A percentile compares a stretch with the other conserved stretches of the same genome.
phyloP scores from a whole-genome alignment of 2,329 filamentous ascomycete genomes.

The Phaeosphaeriaceae sp. region DNA sequence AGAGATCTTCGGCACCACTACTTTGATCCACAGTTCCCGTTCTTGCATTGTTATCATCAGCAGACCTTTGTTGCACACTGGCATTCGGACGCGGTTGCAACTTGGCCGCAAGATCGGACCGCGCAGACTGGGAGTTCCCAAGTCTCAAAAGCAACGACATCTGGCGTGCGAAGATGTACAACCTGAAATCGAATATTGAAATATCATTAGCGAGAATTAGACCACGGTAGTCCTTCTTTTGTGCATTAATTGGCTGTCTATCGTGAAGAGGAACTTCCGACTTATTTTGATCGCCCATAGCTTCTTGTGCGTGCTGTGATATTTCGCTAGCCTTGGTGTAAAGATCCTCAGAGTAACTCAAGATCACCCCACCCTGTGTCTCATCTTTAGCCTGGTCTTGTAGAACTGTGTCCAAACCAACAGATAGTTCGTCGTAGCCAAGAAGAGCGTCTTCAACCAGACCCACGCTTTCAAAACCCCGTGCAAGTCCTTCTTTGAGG shows the following conservation, averaged over 20 bases:
- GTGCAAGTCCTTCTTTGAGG: slow-evolving; percentile 90
- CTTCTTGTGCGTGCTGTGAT: slow-evolving; percentile 27
- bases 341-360: slow-evolving; percentile 76
- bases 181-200: slow-evolving; percentile 92
- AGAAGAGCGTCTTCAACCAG: slow-evolving; percentile 93
- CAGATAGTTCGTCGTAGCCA: slow-evolving; percentile 91
- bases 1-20: slow-evolving; percentile 74
- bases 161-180: slow-evolving; percentile 91
- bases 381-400: slow-evolving; percentile 71
- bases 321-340: slow-evolving; percentile 54
- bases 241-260: slow-evolving; percentile 46
- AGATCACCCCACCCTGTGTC: slow-evolving; percentile 73
- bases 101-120: slow-evolving; percentile 50
- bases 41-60: slow-evolving; percentile 41
- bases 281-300: slow-evolving; percentile 12
- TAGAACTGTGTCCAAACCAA: slow-evolving; percentile 83
- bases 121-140: slow-evolving; percentile 66
- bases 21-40: slow-evolving; percentile 25
- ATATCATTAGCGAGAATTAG: slow-evolving; percentile 94
- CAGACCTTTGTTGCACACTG: slow-evolving; percentile 32
- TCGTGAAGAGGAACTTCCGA: slow-evolving; percentile 32
- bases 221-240: slow-evolving; percentile 81
- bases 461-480: slow-evolving; percentile 95
- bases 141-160: slow-evolving; percentile 80
- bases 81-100: slow-evolving; percentile 37